A percentile compares a stretch with the other conserved stretches of the same genome.
phyloP scores from a whole-genome alignment of 257 asterid genomes.

The Petunia secreta region DNA sequence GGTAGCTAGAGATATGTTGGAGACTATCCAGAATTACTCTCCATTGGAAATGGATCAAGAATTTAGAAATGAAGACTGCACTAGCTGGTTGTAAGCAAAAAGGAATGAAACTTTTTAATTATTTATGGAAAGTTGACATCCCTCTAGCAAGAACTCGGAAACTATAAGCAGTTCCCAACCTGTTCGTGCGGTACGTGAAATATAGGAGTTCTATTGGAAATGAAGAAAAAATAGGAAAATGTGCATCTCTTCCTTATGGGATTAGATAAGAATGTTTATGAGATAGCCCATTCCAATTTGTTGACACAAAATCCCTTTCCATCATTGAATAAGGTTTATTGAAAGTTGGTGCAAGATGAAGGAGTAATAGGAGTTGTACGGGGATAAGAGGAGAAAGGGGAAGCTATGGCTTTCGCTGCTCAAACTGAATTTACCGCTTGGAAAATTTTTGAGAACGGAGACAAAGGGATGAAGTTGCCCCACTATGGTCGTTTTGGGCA shows the following conservation, averaged over 20 bases:
- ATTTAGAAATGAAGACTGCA: not conserved
- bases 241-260: not conserved
- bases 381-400: not conserved
- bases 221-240: too few relatives aligned
- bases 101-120: not conserved
- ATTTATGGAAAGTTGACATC: not conserved
- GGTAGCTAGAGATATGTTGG: not conserved
- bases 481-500: not conserved
- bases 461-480: not conserved
- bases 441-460: not conserved
- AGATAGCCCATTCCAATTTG: too few relatives aligned
- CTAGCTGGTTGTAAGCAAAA: not conserved
- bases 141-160: not conserved
- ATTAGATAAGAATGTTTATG: too few relatives aligned
- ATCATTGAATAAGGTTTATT: too few relatives aligned
- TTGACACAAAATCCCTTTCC: too few relatives aligned
- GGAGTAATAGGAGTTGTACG: not conserved
- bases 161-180: not conserved
- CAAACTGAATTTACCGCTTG: not conserved
- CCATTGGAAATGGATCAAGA: not conserved
- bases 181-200: not conserved
- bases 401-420: not conserved
- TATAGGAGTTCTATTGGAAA: not conserved
- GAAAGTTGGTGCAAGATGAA: not conserved
- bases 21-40: not conserved